Base-by-base conservation (phyloP, 768 basidiomycete species). In the Sistotremastrum niveocremeum region DNA sequence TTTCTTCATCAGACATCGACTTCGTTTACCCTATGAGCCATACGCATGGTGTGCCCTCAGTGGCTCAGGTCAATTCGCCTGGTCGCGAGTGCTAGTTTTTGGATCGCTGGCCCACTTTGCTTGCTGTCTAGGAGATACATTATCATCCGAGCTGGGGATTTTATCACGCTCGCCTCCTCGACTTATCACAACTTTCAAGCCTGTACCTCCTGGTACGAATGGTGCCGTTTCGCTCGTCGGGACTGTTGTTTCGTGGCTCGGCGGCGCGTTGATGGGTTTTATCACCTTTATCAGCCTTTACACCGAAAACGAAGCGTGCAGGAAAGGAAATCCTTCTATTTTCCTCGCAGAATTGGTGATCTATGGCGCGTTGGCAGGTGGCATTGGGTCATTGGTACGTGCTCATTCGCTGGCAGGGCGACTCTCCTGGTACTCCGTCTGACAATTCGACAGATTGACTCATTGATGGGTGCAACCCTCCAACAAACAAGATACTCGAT, bases 101-200 rank as follows among this genome's bases (percentile, higher is more conserved):
- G 73, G 65, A 8, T 70, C 73, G 0, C 58, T 90, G 0, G 87
- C 87, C 3, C 89, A 93, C 57, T 87, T 89, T 60, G 80, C 81
- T 3, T 90, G 85, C 61, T 89, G 84, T 57, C 69, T 91, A 6
- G 91, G 87, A 4, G 91, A 95, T 55, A 95, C 91, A 0, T 76
- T 97, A 2, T 90, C 90, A 1, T 93, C 88, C 6, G 93, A 95
- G 62, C 72, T 95, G 28, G 93, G 93, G 34, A 90, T 95, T 51
- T 69, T 95, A 38, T 83, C 89, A 29, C 59, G 58, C 35, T 67
- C 73, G 9, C 70, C 70, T 3, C 86, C 93, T 34, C 57, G 79
- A 41, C 74, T 94, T 34, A 74, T 95, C 53, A 93, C 89, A 4
- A 90, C 84, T 4, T 61, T 82, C 45, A 72, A 71, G 52, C 52